Base-by-base conservation (phyloP, 2,329 filamentous ascomycete genomes). In the Lachnellula occidentalis region DNA sequence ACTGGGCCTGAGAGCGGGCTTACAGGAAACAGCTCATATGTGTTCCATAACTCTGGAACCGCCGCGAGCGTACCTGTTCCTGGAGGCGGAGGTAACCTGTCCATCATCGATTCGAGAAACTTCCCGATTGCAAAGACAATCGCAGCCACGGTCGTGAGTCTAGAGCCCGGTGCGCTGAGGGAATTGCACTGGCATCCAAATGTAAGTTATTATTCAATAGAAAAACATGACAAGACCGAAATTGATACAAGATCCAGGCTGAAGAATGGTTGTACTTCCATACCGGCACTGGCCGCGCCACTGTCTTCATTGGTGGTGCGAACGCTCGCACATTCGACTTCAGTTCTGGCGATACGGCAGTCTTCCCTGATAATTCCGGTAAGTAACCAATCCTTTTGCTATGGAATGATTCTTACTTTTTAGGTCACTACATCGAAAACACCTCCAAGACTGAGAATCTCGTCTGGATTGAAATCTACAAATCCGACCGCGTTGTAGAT, bases 221-320 rank as follows among this genome's bases (percentile, higher is more conserved):
- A 19, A 19, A 22, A 17, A 7, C 17, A n/a, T 11, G 5, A 36
- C n/a, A 43, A 36, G n/a, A 45, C 34, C n/a, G 12, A n/a, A 41
- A 27, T 31, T 45, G 24, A 55, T 3, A n/a, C 42, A 27, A 37
- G 19, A 12, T 15, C 12, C 12, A 84, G 79, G 81, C 81, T 5
- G 82, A 87, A 61, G 85, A 88, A 67, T 88, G 85, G 85, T 69
- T 88, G 2, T 88, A 87, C 70, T 88, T 88, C 72, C 82, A 86
- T 66, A 73, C 79, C 56, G 85, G 84, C 22, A 69, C 74, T 2
- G 85, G 73, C 0, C 78, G 79, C 24, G 84, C 83, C 0, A 87
- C 83, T 0, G 80, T 86, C 2, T 88, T 86, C 66, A 80, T 82
- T 47, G 85, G 83, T 6, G 78, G 75, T 62, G 72, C 75, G 11